A percentile compares a stretch with the other conserved stretches of the same genome.
Evolutionary conservation across 805 yeast genomes (phyloP).

Genomic region (Cyberlindnera maclurae): DNA sequence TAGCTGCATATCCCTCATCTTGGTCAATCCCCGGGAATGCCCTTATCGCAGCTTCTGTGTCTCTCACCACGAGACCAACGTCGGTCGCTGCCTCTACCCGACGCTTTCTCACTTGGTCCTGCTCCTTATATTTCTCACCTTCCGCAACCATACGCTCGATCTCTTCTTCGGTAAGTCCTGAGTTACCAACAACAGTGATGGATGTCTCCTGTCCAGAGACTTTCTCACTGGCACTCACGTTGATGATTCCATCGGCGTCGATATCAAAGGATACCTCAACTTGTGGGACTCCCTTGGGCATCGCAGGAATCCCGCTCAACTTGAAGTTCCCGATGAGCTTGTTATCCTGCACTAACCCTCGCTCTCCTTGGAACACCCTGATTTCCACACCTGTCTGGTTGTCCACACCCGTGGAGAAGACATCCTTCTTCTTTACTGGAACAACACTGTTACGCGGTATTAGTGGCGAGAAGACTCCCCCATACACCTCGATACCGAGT

Average conservation of each 20-base stretch:
- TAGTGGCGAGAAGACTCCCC: conserved; percentile 75
- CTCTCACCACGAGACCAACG: conserved; percentile 74
- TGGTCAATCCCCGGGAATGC: conserved; percentile 52
- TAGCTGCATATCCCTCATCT: conserved; percentile 44
- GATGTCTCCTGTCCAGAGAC: conserved; percentile 74
- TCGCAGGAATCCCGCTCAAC: conserved; percentile 63
- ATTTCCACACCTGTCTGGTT: conserved; percentile 80
- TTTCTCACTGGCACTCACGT: conserved; percentile 75
- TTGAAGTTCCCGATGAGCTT: conserved; percentile 70
- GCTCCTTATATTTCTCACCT: conserved; percentile 54
- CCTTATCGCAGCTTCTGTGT: conserved; percentile 77
- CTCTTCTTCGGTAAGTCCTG: conserved; percentile 65
- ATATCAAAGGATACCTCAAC: conserved; percentile 70
- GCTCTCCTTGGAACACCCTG: conserved; percentile 75
- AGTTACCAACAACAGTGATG: conserved; percentile 62
- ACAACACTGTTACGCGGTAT: conserved; percentile 74
- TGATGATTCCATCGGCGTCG: conserved; percentile 78
- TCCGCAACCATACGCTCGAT: conserved; percentile 56
- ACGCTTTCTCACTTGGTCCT: conserved; percentile 52
- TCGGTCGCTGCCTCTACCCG: conserved; percentile 68
- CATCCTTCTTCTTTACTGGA: conserved; percentile 67
- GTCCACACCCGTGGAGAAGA: conserved; percentile 77
- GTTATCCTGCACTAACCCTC: conserved; percentile 72
- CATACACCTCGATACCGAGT: conserved; percentile 77
- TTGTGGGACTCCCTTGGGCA: conserved; percentile 77